Evolutionary conservation across 2,329 filamentous ascomycete species (phyloP).

Genomic region (Fusarium sp.): DNA sequence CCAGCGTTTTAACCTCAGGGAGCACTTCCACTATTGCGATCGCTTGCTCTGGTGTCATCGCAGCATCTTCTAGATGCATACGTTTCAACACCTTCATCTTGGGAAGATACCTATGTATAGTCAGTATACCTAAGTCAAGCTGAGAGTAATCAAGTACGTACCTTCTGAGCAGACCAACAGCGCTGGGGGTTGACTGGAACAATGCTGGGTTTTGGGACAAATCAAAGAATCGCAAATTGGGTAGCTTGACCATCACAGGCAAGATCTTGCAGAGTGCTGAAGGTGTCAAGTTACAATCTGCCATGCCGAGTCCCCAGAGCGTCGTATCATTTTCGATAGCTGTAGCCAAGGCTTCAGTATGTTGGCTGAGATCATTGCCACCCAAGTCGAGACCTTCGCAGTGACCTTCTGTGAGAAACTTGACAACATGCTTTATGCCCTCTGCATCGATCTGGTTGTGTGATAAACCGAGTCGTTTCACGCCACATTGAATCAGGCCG

Average conservation of each 20-base stretch:
- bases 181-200: constrained; percentile 79
- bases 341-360: constrained; percentile 64
- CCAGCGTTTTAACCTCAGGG: constrained; percentile 82
- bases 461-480: constrained; percentile 83
- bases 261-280: constrained; percentile 79
- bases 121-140: constrained; percentile 8
- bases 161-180: constrained; percentile 79
- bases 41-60: constrained; percentile 85
- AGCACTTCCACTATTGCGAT: constrained; percentile 92
- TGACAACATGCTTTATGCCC: constrained; percentile 79
- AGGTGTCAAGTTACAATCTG: constrained; percentile 84
- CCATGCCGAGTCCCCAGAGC: constrained; percentile 85
- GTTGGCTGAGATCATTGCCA: constrained; percentile 77
- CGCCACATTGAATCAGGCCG: constrained; percentile 80
- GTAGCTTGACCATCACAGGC: constrained; percentile 76
- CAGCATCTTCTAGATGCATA: constrained; percentile 87
- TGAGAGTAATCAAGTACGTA: constrained; percentile 55
- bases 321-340: constrained; percentile 66
- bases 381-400: constrained; percentile 92
- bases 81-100: constrained; percentile 82
- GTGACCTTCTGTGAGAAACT: constrained; percentile 78
- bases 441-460: constrained; percentile 81
- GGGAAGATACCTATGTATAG: constrained; percentile 73
- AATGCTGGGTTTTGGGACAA: constrained; percentile 89
- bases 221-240: constrained; percentile 87